Evolutionary conservation across 1,284 basidiomycete genomes (phyloP), one percentile per base, ranked within the genome.

Genomic region (Papiliotrema nemorosa): DNA sequence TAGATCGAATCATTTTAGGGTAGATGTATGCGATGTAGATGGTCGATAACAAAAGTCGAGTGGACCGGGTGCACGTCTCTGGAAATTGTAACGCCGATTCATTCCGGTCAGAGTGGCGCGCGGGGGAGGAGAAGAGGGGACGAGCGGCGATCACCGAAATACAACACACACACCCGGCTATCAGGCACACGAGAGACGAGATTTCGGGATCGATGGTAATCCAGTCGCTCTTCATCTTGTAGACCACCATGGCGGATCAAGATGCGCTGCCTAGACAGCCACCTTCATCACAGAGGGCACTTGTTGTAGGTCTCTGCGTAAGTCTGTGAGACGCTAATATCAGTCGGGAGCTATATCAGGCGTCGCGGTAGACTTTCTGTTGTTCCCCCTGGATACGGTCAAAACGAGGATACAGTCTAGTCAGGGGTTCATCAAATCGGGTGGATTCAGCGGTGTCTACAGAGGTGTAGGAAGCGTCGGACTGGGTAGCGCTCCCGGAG

Each of bases 381-480:
- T 97, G 78, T 97, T 90, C 73, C 94, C 94, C 0, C 85, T 97
- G 54, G 94, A 98, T 76, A 97, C 94, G 1, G 77, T 97, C 69
- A 98, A 98, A 76, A 97, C 94, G 14, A 84, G 94, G 31, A 77
- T 97, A 47, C 94, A 98, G 69, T 87, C 91, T 3, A 74, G 84
- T 1, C 84, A 89, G 67, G 94, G 94, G 2, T 97, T 98, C 72
- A 73, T 83, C 50, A 78, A 79, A 22, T 85, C 90, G 1, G 94
- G 96, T 7, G 94, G 93, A 0, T 90, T 99, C 73, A 82, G 77
- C 41, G 92, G 92, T 6, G 83, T 98, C 13, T 99, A 99, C 76
- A 87, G 88, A 60, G 94, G 96, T 13, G 78, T 99, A 5, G 93
- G 93, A 18, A 96, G 91, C 70, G 93, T 97, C 1, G 86, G 92